Base-by-base conservation (phyloP, 208 protist genomes). In the Leishmania mexicana region DNA sequence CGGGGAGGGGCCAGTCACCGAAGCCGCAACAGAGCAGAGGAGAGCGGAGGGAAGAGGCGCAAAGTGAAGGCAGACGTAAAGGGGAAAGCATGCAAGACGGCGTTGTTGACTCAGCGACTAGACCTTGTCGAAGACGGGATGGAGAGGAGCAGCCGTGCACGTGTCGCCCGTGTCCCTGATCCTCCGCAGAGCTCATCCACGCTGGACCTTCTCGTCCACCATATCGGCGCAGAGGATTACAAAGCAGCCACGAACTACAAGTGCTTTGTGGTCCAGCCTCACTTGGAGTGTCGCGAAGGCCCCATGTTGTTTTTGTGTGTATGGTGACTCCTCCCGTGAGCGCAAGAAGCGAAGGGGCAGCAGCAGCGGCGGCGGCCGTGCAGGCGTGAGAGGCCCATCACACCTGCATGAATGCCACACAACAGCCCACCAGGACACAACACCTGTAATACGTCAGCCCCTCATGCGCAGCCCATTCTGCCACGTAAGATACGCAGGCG, bases 401-500 rank as follows among this genome's bases (percentile, higher is more conserved):
- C 58, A 65, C 5, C 58, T 10, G 17, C 13, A 1, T 42, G 10
- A 42, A 24, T 31, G 0, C 5, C 58, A 65, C 28, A 13, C 28
- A 35, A 28, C 19, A 28, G 28, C 19, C 58, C 58, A 65, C 40
- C n/a, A 11, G 35, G 31, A 24, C 64, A 68, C 8, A 68, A 42
- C 28, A 68, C 13, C 64, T 42, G 35, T 21, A 15, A 42, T 11
- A 78, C 57, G 4, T 51, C 53, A 81, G 74, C 49, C 76, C 53
- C 28, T 53, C 64, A 82, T 67, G 35, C 77, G 62, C 45, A 94
- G 83, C 17, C 90, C 88, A 42, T 87, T 81, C 31, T 79, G 13
- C 90, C 90, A 94, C 58, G 42, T 65, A 13, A 94, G 60, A 28
- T 85, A 79, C 10, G 82, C 35, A 0, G 88, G 58, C 6, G 47